Conservation (phyloP, 768 basidiomycete species). For the Stropharia rugosoannulata region DNA sequence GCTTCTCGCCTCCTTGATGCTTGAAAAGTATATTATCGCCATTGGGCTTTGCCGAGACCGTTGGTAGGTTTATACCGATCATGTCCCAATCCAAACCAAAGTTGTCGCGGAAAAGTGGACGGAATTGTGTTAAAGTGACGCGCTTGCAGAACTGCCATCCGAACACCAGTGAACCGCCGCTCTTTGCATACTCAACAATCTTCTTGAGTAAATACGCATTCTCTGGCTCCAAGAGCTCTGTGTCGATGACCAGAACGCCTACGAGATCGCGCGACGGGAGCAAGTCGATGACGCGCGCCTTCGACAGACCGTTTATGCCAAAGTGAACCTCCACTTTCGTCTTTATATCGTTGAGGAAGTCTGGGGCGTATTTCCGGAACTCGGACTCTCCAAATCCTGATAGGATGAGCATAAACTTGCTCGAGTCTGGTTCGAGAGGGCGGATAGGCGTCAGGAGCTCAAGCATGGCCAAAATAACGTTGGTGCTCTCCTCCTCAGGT, state of each 20-base stretch:
- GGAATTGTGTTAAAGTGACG: constrained; percentile 16
- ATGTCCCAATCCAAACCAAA: constrained; percentile 33
- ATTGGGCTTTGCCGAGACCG: constrained; percentile 8
- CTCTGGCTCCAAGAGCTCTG: constrained; percentile 21
- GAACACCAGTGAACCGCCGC: constrained; percentile 37
- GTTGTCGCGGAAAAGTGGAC: constrained; percentile 23
- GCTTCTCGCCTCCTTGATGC: constrained; percentile 7
- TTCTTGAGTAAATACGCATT: constrained; percentile 25
- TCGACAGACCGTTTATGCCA: constrained; percentile 15
- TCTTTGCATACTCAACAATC: constrained; percentile 31
- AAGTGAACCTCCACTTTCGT: constrained; percentile 15
- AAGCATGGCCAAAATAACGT: constrained; percentile 32
- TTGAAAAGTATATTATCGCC: constrained; percentile 10
- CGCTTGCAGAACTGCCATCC: constrained; percentile 24
- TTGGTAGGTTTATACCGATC: constrained; percentile 15
- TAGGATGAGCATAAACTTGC: constrained; percentile 26
- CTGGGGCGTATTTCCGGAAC: constrained; percentile 9
- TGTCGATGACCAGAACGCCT: constrained; percentile 38
- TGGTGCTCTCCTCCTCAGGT: constrained; percentile 23
- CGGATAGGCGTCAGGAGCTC: constrained; percentile 15
- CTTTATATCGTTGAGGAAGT: constrained; percentile 20
- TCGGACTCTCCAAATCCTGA: constrained; percentile 15
- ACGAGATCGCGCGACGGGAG: constrained; percentile 27
- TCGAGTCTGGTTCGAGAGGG: constrained; percentile 12
- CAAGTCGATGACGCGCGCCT: constrained; percentile 22